Base-by-base conservation (phyloP, 139 green algal genomes). In the Chlamydomonas sphaeroides region DNA sequence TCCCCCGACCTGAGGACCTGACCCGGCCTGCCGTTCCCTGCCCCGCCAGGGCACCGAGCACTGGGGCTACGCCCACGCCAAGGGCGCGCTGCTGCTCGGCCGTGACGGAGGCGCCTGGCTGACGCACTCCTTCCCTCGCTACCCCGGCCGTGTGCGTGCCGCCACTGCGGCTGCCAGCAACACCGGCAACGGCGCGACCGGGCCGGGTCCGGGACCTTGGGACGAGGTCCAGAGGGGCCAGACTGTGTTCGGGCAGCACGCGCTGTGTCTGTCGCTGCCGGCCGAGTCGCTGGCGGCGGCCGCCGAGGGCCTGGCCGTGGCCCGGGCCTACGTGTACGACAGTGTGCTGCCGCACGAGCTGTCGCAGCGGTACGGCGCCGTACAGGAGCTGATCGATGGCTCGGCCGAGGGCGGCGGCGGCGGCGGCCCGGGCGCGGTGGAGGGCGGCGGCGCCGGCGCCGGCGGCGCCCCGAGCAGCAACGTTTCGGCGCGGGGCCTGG, bases 221-320 rank as follows among this genome's bases (percentile, higher is more conserved):
- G 65, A 84, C 21, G 65, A 67, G 17, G 77, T 84, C 59, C 77
- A 69, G 35, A 35, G 38, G 14, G 10, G 65, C 18, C 77, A 84
- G 38, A 75, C 48, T 18, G 65, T 84, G 65, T 84, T 68, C 65
- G 77, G 77, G 6, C 77, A 84, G 49, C 77, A 84, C 65, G 77
- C 77, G 33, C 77, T 84, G 48, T 84, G 77, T 33, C 48, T 84
- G 26, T 41, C 48, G 49, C 65, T 84, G 49, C 48, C 49, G 17
- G 30, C 14, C 1, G 25, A 33, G 35, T 14, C 49, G 61, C 6
- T 84, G 26, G 26, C 28, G 35, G 11, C 3, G 1, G 77, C 76
- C 35, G 65, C 62, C 7, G 35, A 67, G 36, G 45, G 39, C 65
- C 49, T 84, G 49, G 48, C 76, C 48, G 45, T 84, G 18, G 77